Conservation (phyloP, 2,329 filamentous ascomycete genomes). For the Venturia nashicola region DNA sequence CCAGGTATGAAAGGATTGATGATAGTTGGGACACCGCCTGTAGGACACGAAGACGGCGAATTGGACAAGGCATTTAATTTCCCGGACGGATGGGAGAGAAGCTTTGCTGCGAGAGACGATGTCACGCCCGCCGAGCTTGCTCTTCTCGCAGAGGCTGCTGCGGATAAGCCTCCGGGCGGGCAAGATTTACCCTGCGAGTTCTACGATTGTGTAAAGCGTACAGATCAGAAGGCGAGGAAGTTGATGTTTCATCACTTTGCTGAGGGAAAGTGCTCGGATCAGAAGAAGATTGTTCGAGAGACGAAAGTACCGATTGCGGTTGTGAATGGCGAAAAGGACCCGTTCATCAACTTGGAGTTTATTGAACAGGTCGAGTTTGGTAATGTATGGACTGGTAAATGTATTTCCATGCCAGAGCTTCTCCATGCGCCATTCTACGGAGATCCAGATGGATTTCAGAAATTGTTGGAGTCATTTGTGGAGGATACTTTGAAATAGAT, state of each 20-base stretch:
- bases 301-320: conserved; percentile 17
- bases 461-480: conserved; percentile 13
- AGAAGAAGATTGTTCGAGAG: conserved; percentile 15
- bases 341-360: conserved; percentile 21
- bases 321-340: conserved; percentile 20
- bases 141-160: conserved; percentile 11
- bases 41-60: conserved; percentile 9
- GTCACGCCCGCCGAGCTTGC: conserved; percentile 14
- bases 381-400: conserved; percentile 19
- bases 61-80: conserved; percentile 4
- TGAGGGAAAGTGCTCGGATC: conserved; percentile 13
- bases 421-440: conserved; percentile 23
- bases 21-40: conserved; percentile 19
- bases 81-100: conserved; percentile 13
- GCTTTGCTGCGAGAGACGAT: conserved; percentile 12
- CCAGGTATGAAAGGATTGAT: conserved; percentile 15
- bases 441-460: conserved; percentile 12
- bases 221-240: conserved; percentile 17
- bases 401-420: conserved; percentile 16
- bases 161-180: neutral
- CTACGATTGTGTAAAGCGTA: conserved; percentile 17
- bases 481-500: conserved; percentile 4
- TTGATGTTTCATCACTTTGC: conserved; percentile 16
- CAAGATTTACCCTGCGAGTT: conserved; percentile 14
- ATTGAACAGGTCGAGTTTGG: conserved; percentile 18